Base-by-base conservation (phyloP, 179 eudicot species). In the Silene coronaria region DNA sequence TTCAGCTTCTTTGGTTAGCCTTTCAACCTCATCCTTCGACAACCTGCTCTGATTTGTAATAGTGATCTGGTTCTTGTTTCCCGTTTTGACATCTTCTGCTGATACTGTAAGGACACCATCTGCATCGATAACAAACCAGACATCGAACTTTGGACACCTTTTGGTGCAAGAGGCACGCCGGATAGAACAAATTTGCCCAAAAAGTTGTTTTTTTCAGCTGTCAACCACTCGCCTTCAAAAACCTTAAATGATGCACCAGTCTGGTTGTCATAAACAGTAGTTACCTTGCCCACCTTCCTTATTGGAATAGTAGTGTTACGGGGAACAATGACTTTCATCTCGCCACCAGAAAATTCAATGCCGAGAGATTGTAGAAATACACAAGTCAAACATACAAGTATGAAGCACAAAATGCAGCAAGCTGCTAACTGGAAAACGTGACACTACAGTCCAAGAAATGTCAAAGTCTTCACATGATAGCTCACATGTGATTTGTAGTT, bases 281-380 rank as follows among this genome's bases (percentile, higher is more conserved):
- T 0, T 3, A 23, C 14, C 4, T 9, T 17, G 11, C 5, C 7
- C 0, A 5, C 45, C 63, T 8, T 75, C 71, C 22, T 75, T 8
- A 55, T 65, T 10, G 78, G 78, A 42, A 75, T 53, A 19, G 45
- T 14, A 8, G 46, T 75, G 53, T 75, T 75, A 9, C 77, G 38
- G 3, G 77, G 77, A 51, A 75, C 24, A 28, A 67, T 24, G 16
- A 75, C 66, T 0, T 7, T 3, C 72, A 66, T 32, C 0, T 1
- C 1, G 0, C 55, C 72, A 0, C 22, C 5, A 10, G 0, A 1
- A 2, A 62, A 4, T 16, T n/a, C 6, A 10, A 51, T 0, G 3
- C 78, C 48, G 8, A 34, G 38, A 34, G n/a, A n/a, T n/a, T n/a
- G n/a, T n/a, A n/a, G n/a, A n/a, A n/a, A n/a, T n/a, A n/a, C n/a